phyloP scores from a whole-genome alignment of 148 eudicot species.

The Chenopodium formosanum region DNA sequence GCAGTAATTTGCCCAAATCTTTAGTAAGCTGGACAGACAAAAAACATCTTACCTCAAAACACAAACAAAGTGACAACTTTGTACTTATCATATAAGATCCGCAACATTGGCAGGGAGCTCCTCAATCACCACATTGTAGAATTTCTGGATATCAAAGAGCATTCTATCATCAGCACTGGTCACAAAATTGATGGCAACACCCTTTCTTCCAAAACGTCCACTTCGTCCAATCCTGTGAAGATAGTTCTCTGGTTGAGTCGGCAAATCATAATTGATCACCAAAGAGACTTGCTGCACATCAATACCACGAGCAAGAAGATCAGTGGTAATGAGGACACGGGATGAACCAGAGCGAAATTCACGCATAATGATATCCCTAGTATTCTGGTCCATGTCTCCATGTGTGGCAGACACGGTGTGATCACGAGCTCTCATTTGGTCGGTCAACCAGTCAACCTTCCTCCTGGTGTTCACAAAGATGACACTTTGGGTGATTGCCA shows the following conservation, averaged over 20 bases:
- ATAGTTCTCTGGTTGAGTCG: slow-evolving; percentile 76
- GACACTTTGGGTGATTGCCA: slow-evolving; percentile 76
- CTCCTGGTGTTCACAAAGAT: slow-evolving; percentile 74
- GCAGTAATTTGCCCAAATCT: slow-evolving; percentile 27
- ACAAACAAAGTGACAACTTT: slow-evolving; percentile 9
- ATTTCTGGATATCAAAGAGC: slow-evolving; percentile 71
- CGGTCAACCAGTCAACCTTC: slow-evolving; percentile 83
- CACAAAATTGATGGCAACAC: slow-evolving; percentile 76
- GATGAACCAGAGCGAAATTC: slow-evolving; percentile 80
- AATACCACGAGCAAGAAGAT: slow-evolving; percentile 77
- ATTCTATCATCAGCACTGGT: slow-evolving; percentile 65
- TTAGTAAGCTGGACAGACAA: slow-evolving; percentile 25
- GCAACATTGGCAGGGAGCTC: slow-evolving; percentile 81
- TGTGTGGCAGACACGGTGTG: slow-evolving; percentile 81
- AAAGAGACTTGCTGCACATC: slow-evolving; percentile 82
- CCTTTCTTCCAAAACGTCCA: slow-evolving; percentile 81
- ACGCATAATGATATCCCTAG: slow-evolving; percentile 69
- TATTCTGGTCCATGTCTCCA: slow-evolving; percentile 86
- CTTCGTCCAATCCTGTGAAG: slow-evolving; percentile 77
- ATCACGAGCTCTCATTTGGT: slow-evolving; percentile 76
- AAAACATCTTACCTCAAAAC: slow-evolving; percentile 29
- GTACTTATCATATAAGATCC: slow-evolving; percentile 51
- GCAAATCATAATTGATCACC: slow-evolving; percentile 73
- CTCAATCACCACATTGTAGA: slow-evolving; percentile 61
- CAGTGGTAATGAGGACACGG: slow-evolving; percentile 73